Evolutionary conservation across 179 eudicot species (phyloP).

Genomic region (Nepenthes alata): DNA sequence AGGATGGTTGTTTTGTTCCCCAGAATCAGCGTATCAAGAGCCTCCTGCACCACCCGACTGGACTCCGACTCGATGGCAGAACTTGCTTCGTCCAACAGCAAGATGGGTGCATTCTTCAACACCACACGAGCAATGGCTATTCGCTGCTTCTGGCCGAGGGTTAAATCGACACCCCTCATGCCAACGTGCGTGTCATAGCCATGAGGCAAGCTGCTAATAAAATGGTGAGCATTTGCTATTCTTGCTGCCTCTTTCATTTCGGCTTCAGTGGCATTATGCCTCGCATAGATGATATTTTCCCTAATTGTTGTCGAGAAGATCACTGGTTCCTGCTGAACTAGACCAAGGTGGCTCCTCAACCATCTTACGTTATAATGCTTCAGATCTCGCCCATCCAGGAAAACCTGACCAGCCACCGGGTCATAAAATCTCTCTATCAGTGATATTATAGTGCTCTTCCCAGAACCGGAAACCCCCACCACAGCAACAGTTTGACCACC

Average conservation of each 20-base stretch:
- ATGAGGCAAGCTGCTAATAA: constrained; percentile 92
- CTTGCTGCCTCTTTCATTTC: constrained; percentile 99
- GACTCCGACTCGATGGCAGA: constrained; percentile 95
- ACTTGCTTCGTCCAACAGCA: constrained; percentile 91
- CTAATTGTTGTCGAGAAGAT: constrained; percentile 85
- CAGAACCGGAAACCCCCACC: constrained; percentile 97
- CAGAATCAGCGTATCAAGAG: constrained; percentile 85
- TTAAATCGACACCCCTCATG: constrained; percentile 94
- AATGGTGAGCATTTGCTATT: constrained; percentile 97
- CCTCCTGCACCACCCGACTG: constrained; percentile 93
- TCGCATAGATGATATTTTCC: constrained; percentile 94
- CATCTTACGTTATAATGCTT: constrained; percentile 79
- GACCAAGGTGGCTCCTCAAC: constrained; percentile 91
- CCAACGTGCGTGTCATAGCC: constrained; percentile 98
- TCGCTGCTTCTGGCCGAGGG: constrained; percentile 94
- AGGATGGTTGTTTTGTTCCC: constrained; percentile 91
- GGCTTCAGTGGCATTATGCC: constrained; percentile 96
- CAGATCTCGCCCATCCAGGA: constrained; percentile 81
- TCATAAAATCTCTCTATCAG: constrained; percentile 88
- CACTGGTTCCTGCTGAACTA: constrained; percentile 94
- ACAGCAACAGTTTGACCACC: constrained; percentile 99
- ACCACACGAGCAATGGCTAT: constrained; percentile 90
- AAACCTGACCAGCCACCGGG: constrained; percentile 83
- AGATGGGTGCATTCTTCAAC: constrained; percentile 85
- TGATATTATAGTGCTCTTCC: constrained; percentile 93